Conservation (phyloP, 2,329 filamentous ascomycete species). For the Scytalidium sp. region DNA sequence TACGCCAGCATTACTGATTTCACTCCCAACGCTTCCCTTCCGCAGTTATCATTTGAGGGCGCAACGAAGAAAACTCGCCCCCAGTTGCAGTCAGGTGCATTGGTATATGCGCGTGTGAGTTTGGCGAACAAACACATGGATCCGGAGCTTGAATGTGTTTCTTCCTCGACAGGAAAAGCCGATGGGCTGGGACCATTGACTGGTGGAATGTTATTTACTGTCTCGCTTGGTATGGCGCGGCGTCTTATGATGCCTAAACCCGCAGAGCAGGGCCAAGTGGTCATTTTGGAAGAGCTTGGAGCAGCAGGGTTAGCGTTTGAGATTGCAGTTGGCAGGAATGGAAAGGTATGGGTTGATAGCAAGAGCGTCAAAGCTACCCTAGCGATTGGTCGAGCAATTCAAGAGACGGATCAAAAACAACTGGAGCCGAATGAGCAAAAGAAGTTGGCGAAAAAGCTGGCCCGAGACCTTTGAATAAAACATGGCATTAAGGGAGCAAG, state of each 20-base stretch:
- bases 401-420: slow-evolving; percentile 69
- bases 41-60: slow-evolving; percentile 87
- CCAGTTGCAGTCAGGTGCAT: slow-evolving; percentile 66
- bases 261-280: slow-evolving; percentile 60
- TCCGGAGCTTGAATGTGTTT: slow-evolving; percentile 86
- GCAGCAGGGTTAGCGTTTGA: slow-evolving; percentile 80
- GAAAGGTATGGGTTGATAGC: slow-evolving; percentile 86
- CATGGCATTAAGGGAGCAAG: neutral
- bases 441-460: slow-evolving; percentile 63
- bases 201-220: slow-evolving; percentile 81
- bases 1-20: slow-evolving; percentile 72
- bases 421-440: slow-evolving; percentile 65
- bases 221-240: slow-evolving; percentile 80
- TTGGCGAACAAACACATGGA: slow-evolving; percentile 81
- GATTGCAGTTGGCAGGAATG: slow-evolving; percentile 89
- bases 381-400: slow-evolving; percentile 74
- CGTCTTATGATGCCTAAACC: slow-evolving; percentile 67
- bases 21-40: slow-evolving; percentile 65
- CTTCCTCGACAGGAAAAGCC: slow-evolving; percentile 78
- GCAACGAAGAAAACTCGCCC: slow-evolving; percentile 91
- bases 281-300: slow-evolving; percentile 77
- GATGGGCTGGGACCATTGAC: slow-evolving; percentile 82
- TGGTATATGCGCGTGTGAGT: slow-evolving; percentile 85
- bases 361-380: slow-evolving; percentile 70
- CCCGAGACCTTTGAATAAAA: slow-evolving; percentile 38